Base-by-base conservation (phyloP, 2,329 filamentous ascomycete species). In the Pseudophaeomoniella oleicola region DNA sequence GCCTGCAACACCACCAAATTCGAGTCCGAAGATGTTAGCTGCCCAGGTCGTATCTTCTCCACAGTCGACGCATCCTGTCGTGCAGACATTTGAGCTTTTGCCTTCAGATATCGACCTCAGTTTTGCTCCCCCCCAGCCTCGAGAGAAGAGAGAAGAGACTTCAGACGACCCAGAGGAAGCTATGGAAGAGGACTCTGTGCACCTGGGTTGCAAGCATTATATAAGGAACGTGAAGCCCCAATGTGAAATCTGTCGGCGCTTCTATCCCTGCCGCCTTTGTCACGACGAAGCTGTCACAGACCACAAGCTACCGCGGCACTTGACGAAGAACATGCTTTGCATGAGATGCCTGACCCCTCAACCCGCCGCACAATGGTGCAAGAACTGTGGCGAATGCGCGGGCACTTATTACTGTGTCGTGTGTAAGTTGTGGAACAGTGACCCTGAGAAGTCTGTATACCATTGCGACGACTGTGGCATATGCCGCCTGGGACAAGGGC, bases 381-480 rank as follows among this genome's bases (percentile, higher is more conserved):
- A 71, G 35, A 69, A 74, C 38, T 98, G 90, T 54, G 80, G 78
- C 13, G 75, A 77, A 46, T 72, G 76, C 39, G 75, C 84, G 4
- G 86, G 88, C 10, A 81, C 81, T 51, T 96, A 96, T 57, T 98
- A 92, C 54, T 98, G 90, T 60, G 72, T 76, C 37, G 81, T 90
- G 38, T 98, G 90, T 67, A 94, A 94, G 59, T 69, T 98, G 2
- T 98, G 90, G 90, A 88, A 96, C 51, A 86, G 96, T 51, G 83
- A 94, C 47, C 74, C 77, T 37, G 78, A 76, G 46, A 94, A 92
- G 56, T 81, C 79, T 45, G 94, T 96, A 39, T 98, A 98, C 53
- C 90, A 98, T 55, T 98, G 90, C 57, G 73, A 78, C 50, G 90
- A 96, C 51, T 98, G 90, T 57, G 90, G 90, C 3, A 94, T 98